Evolutionary conservation across 768 basidiomycete genomes (phyloP), one percentile per base, ranked within the genome.

Genomic region (Russula dissimulans): DNA sequence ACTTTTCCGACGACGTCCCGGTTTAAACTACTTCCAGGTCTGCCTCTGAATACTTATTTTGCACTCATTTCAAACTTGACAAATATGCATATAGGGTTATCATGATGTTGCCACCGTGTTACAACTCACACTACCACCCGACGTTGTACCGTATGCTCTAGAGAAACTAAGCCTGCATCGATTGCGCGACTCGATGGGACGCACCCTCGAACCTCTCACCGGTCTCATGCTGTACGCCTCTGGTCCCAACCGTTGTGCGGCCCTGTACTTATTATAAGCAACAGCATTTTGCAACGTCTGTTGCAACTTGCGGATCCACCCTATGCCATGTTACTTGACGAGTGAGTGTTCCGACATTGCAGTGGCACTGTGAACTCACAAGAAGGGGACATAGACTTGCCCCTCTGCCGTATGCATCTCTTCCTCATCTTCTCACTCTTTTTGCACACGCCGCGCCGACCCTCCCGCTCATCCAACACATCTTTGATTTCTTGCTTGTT

Each of bases 401-500:
- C 0, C 89, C 89, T 0, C 77, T 95, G 1, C 94, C 94, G 0
- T 95, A 92, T 69, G 91, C 87, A 69, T 90, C 93, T 0, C 80
- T 97, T 17, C 90, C 92, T 4, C 90, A 93, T 73, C 81, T 97
- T 36, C 76, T 97, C 38, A 95, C 93, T 0, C 79, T 95, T 34
- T 93, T 97, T 74, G 85, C 94, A 11, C 94, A 97, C 70, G 93
- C 97, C 66, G 80, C 93, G 58, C 91, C 94, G 8, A 89, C 89
- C 2, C 79, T 95, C n/a, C 81, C 87, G 5, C 83, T 94, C 42
- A 88, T 93, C 31, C 93, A 95, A 69, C 87, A 93, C 63, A 82
- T 93, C 49, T 97, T 95, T 71, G 94, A 97, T 72, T 97, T 85
- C 69, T 73, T 97, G 10, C 74, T 97, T 12, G 82, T 84, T 63